Evolutionary conservation across 2,329 filamentous ascomycete genomes (phyloP).

Genomic region (Penicillium sclerotiorum): DNA sequence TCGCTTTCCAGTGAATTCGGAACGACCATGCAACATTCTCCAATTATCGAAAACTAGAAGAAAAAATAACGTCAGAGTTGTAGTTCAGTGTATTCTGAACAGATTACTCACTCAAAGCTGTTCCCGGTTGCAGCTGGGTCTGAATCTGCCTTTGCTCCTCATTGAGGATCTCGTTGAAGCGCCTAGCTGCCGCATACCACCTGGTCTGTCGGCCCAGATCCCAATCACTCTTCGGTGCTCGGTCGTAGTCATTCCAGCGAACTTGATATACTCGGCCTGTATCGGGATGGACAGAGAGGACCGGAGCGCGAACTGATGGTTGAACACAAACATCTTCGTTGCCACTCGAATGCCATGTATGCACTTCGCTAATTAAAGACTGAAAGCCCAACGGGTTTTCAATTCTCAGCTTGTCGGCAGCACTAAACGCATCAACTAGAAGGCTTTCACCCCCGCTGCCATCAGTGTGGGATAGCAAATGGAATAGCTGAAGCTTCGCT

Average conservation of each 20-base stretch:
- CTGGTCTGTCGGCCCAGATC: slow-evolving; percentile 50
- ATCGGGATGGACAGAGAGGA: slow-evolving; percentile 63
- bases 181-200: slow-evolving; percentile 81
- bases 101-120: slow-evolving; percentile 66
- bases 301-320: slow-evolving; percentile 69
- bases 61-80: background rate
- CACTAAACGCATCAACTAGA: slow-evolving; percentile 83
- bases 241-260: slow-evolving; percentile 92
- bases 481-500: slow-evolving; percentile 87
- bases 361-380: slow-evolving; percentile 56
- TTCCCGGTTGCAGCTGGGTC: slow-evolving; percentile 79
- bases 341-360: slow-evolving; percentile 83
- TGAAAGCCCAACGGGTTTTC: slow-evolving; percentile 61
- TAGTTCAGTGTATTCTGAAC: background rate
- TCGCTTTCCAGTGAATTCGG: slow-evolving; percentile 78
- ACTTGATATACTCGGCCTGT: slow-evolving; percentile 61
- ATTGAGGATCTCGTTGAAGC: slow-evolving; percentile 71
- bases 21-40: slow-evolving; percentile 86
- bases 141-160: slow-evolving; percentile 70
- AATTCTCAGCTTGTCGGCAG: slow-evolving; percentile 61
- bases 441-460: slow-evolving; percentile 71
- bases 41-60: slow-evolving; percentile 88
- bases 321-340: slow-evolving; percentile 81
- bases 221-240: slow-evolving; percentile 67
- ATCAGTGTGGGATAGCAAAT: slow-evolving; percentile 77